Base-by-base conservation (phyloP, 768 basidiomycete species). In the Polyporus arcularius region DNA sequence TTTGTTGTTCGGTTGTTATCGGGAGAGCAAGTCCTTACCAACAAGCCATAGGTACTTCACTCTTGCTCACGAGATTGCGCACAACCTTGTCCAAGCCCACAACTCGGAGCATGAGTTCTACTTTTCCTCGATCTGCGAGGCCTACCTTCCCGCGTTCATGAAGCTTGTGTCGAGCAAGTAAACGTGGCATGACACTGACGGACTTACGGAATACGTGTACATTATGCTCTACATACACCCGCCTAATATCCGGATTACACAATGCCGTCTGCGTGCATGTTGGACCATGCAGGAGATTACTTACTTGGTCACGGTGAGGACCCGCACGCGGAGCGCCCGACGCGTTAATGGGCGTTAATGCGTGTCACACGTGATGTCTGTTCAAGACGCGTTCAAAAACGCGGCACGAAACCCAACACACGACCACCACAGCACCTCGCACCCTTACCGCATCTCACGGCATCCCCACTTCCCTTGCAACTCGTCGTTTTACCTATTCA, bases 101-200 rank as follows among this genome's bases (percentile, higher is more conserved):
- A 95, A 96, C 71, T 87, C 92, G 1, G 89, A 95, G 69, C 95
- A 96, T 65, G 93, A 94, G 64, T 98, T 97, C 73, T 97, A 93
- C 73, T 95, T 96, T 68, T 93, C 93, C 31, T 87, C 91, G 6
- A 90, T 98, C 18, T 92, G 90, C 64, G 92, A 97, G 74, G 82
- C 80, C 38, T 80, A 82, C 68, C 70, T 88, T 30, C 66, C 66
- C 26, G 28, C 42, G 2, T 58, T 67, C 32, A 62, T 60, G 41
- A 58, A 42, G 32, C 47, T 60, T 10, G 48, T 67, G 4, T 30
- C 59, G 16, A 31, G 30, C 39, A 43, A 43, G 26, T 63, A 63
- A 53, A 55, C 52, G 18, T 41, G 4, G 45, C 38, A 57, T 31
- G 39, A 30, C 31, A 48, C 39, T 30, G 2, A 53, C 18, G 56